Base-by-base conservation (phyloP, 116 monocot species). In the Dioscorea cayenensis region DNA sequence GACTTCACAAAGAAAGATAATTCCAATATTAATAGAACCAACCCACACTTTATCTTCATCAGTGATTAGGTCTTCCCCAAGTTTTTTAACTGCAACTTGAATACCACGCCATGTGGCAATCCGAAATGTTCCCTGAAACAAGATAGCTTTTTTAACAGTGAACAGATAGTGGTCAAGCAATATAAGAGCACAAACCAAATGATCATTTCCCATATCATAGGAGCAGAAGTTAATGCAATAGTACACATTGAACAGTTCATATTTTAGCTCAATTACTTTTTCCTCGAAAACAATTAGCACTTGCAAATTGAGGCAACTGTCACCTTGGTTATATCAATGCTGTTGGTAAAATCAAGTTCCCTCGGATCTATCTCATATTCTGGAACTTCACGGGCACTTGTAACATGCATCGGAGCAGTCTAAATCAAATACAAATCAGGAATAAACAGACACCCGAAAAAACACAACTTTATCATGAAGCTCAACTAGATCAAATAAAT, bases 41-140 rank as follows among this genome's bases (percentile, higher is more conserved):
- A 85, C 94, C 76, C 79, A 94, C 90, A 94, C 85, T 94, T 90
- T 94, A 67, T 87, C 90, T 43, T 87, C 94, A 75, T 94, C 82
- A 21, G 71, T 64, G 48, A 94, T 74, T 65, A 90, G 71, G 78
- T 84, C 85, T 64, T 87, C 90, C 66, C 79, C 71, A 67, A 94
- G 73, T 65, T 68, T 79, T 76, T 94, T 94, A 49, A 90, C 94
- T 32, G 94, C 94, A 72, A 94, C 94, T 77, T 84, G 72, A 66
- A 81, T 90, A 63, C 94, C 94, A 78, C 90, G 87, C 94, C 94
- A 94, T 72, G 83, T 83, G 73, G 94, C 90, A 70, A 78, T 80
- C 12, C 79, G 75, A 77, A 84, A 94, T 63, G 90, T 94, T 59
- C 94, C 94, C 94, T 94, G 73, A 63, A 71, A 55, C n/a, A 43